A percentile compares a stretch with the other conserved stretches of the same genome.
Evolutionary conservation across 345 rosid species (phyloP).

Genomic region (Kandelia obovata): DNA sequence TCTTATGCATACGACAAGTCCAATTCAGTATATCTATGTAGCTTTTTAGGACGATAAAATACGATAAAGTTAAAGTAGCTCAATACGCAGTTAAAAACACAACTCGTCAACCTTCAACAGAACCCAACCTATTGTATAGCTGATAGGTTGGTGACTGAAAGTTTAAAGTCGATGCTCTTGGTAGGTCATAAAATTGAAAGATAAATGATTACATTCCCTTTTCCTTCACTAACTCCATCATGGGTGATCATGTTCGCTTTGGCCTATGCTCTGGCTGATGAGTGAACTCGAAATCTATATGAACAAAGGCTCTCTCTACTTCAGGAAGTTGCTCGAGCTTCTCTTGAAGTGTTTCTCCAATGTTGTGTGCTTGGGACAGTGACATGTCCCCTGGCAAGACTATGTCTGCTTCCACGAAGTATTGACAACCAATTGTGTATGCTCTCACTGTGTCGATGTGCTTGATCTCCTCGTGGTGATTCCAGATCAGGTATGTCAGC

Average conservation of each 20-base stretch:
- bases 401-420: conserved; percentile 49
- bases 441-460: conserved; percentile 49
- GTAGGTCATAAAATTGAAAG: no score
- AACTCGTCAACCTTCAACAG: no score
- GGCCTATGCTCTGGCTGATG: conserved; percentile 39
- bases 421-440: conserved; percentile 36
- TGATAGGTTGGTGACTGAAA: no score
- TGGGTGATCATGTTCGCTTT: conserved; percentile 7
- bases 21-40: no score
- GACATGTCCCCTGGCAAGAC: conserved; percentile 43
- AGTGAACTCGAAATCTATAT: conserved; percentile 36
- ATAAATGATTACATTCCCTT: no score
- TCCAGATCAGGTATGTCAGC: conserved; percentile 49
- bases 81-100: no score
- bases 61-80: no score
- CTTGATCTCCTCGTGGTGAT: conserved; percentile 41
- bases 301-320: conserved; percentile 48
- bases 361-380: conserved; percentile 35
- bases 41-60: no score
- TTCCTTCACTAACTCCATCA: not conserved
- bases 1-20: no score
- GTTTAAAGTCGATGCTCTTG: no score
- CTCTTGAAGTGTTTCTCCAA: conserved; percentile 47
- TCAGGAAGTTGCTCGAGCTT: conserved; percentile 45
- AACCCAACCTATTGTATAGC: no score